Percentiles rank a stretch among this genome's conserved stretches.
phyloP scores from a whole-genome alignment of 192 early-diverging fungal species.

The Umbelopsis sp. region DNA sequence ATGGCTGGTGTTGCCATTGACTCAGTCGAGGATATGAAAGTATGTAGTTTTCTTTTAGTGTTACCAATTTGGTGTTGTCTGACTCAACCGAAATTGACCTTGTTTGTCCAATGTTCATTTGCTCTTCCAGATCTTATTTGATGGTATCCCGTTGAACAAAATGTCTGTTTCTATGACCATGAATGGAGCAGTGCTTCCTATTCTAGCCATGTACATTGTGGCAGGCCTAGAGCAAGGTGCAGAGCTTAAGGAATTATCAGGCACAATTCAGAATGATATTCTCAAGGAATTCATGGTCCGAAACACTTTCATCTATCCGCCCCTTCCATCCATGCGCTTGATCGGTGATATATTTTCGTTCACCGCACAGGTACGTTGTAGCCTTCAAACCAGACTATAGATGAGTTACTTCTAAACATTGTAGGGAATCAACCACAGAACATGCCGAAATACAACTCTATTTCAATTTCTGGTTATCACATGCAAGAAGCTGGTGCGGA shows the following conservation, averaged over 20 bases:
- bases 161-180: conserved; percentile 95
- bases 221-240: conserved; percentile 88
- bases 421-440: conserved; percentile 41
- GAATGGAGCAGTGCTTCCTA: conserved; percentile 93
- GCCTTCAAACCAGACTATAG: background rate
- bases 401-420: background rate
- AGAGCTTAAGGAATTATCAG: conserved; percentile 74
- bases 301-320: conserved; percentile 95
- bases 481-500: conserved; percentile 93
- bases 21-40: conserved; percentile 83
- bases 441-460: conserved; percentile 95
- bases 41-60: background rate
- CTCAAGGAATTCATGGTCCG: conserved; percentile 95
- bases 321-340: conserved; percentile 85
- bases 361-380: conserved; percentile 61
- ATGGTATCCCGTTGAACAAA: conserved; percentile 85
- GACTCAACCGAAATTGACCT: conserved; percentile 16
- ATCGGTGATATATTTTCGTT: conserved; percentile 92
- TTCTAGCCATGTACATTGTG: conserved; percentile 90
- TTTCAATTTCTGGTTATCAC: conserved; percentile 94
- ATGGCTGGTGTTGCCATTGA: conserved; percentile 96
- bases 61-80: conserved; percentile 15
- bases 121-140: conserved; percentile 67
- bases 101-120: background rate
- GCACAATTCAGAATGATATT: conserved; percentile 93